Evolutionary conservation across 169 alveolate genomes (phyloP), one percentile per base, ranked within the genome.

Genomic region (Plasmodium reichenowi): DNA sequence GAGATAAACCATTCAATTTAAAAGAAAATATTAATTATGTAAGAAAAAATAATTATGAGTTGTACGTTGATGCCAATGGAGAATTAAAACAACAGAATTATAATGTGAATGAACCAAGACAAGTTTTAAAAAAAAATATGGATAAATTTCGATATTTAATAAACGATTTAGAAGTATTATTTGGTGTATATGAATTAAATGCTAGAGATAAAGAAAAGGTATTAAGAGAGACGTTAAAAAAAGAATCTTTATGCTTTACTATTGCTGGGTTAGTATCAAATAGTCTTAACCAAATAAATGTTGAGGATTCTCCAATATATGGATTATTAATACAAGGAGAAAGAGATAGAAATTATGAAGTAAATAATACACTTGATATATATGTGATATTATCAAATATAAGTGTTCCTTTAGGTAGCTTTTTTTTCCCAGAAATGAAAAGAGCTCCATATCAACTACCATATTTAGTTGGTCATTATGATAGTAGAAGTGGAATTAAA

Each of bases 11-110:
- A 67, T 68, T 83, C 32, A 83, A 83, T 48, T 20, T 83, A 15
- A 17, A 56, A 20, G 91, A 83, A 4, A 67, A 26, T n/a, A 83
- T 83, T 22, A 32, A 56, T 3, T 83, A 83, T 83, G 48, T 56
- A 68, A 83, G 91, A 71, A 68, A 83, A 62, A 67, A 67, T 70
- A 83, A 83, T 59, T 83, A 83, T 59, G 91, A 83, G 38, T 45
- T 83, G 22, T 83, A 54, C 29, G 48, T 70, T 9, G 68, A 56
- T 62, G 2, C 63, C 1, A 20, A 83, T 52, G 85, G 85, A 38
- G 85, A 68, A 60, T 63, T 83, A 9, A 32, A 83, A 24, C 91
- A 83, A 59, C 56, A 83, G 22, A 38, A 62, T 10, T 54, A 13
- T 47, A 47, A 48, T 67, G 91, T 83, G 20, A 83, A 59, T 6